Evolutionary conservation across 2,329 filamentous ascomycete genomes (phyloP), one percentile per base, ranked within the genome.

Genomic region (Cladorrhinum sp.): DNA sequence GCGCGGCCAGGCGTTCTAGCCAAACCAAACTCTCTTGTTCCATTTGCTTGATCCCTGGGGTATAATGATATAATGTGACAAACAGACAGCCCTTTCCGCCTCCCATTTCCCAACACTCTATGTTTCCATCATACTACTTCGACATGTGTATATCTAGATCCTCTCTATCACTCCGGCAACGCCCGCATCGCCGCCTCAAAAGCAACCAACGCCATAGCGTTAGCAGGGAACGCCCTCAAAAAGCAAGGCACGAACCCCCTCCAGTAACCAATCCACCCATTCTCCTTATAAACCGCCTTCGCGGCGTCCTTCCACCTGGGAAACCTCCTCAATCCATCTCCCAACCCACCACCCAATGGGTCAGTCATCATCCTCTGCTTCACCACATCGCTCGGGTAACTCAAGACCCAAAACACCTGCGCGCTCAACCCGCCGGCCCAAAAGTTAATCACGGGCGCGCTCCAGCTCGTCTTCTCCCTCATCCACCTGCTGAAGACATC

Each of bases 331-430:
- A 82, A 79, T 9, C 90, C 87, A 66, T 92, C 89, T 18, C 81
- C 79, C 12, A 93, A 75, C 1, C 78, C 79, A 1, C 89, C 88
- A 1, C 89, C 93, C 57, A 98, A 78, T 3, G 91, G 87, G 75
- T 98, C 95, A 14, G 94, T 97, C 95, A 99, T 98, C 72, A 99
- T 89, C 30, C 92, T 84, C 79, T 98, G 94, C 82, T 98, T 98
- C 59, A 98, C 87, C 21, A 97, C 91, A 73, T 98, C 94, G 53
- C 86, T 90, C 1, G 95, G 94, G 72, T 98, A 98, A 65, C 89
- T 91, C 18, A 90, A 91, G 49, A 96, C 74, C 95, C 95, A 99
- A 73, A 97, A 99, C 16, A 96, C 78, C 79, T 99, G 95, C 0
- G 95, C 95, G 53, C 89, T 93, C 56, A 98, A 77, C 0, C 95